These are phyloP conservation scores for Cordyceps sp. DNA, from an alignment of 2,329 filamentous ascomycete genomes.

Conservation along the genomic window DNA sequence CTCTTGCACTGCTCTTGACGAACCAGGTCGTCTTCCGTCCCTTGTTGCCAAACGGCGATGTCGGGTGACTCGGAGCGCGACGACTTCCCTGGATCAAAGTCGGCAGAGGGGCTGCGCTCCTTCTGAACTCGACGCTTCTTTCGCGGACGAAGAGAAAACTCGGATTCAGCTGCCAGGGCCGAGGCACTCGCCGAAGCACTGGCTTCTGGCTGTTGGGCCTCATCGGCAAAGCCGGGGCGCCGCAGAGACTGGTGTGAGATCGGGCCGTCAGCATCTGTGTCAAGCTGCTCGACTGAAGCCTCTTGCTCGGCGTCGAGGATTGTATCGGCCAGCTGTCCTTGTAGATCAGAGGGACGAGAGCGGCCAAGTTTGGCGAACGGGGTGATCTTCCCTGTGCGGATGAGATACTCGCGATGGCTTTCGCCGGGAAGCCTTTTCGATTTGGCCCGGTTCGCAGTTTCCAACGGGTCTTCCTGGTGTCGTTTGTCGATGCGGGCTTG, in stretches of 20 bases:
- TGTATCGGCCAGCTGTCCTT: slow-evolving; percentile 58
- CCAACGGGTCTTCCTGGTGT: slow-evolving; percentile 33
- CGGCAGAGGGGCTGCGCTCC: slow-evolving; percentile 25
- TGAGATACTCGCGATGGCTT: slow-evolving; percentile 73
- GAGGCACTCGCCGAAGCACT: background rate
- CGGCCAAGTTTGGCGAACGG: slow-evolving; percentile 72
- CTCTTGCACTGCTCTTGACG: slow-evolving; percentile 24
- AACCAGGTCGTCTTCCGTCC: slow-evolving; percentile 20
- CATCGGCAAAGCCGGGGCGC: slow-evolving; percentile 50
- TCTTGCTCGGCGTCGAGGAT: slow-evolving; percentile 73
- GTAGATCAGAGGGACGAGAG: slow-evolving; percentile 40
- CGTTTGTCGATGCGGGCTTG: slow-evolving; percentile 64
- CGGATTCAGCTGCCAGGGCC: slow-evolving; percentile 22
- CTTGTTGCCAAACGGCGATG: slow-evolving; percentile 19
- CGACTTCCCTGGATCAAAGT: slow-evolving; percentile 22
- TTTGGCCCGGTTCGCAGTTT: slow-evolving; percentile 24
- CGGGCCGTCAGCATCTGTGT: slow-evolving; percentile 25
- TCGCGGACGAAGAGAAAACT: slow-evolving; percentile 41
- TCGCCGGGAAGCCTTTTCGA: slow-evolving; percentile 58
- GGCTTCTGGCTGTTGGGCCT: slow-evolving; percentile 5
- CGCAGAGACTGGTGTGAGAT: slow-evolving; percentile 57
- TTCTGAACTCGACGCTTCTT: slow-evolving; percentile 32
- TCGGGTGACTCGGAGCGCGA: slow-evolving; percentile 17
- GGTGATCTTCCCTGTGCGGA: slow-evolving; percentile 93
- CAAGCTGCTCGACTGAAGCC: slow-evolving; percentile 24